Evolutionary conservation across 2,329 filamentous ascomycete genomes (phyloP).

Genomic region (Phialophora chinensis): DNA sequence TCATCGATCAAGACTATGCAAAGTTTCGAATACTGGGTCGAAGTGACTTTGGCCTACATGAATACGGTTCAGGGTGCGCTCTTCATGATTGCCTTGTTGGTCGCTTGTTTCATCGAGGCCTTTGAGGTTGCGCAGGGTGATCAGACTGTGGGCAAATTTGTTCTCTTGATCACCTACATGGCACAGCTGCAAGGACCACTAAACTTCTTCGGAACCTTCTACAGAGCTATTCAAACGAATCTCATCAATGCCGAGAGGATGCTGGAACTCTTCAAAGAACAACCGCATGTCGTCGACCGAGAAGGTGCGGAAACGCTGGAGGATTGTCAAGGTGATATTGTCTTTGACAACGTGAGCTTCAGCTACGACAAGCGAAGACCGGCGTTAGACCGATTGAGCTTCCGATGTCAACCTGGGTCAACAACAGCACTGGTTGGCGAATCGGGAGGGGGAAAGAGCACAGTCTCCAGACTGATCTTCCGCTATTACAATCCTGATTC

Average conservation of each 20-base stretch:
- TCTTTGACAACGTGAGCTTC: constrained; percentile 88
- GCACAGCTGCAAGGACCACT: constrained; percentile 79
- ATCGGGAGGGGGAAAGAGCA: constrained; percentile 96
- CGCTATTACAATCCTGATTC: constrained; percentile 88
- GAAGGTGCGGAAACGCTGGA: constrained; percentile 67
- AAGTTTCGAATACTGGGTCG: constrained; percentile 74
- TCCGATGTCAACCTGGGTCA: constrained; percentile 85
- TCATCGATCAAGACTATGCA: constrained; percentile 74
- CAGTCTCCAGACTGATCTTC: constrained; percentile 92
- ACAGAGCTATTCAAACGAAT: constrained; percentile 91
- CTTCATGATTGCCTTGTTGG: constrained; percentile 76
- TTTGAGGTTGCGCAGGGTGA: constrained; percentile 75
- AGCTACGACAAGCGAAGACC: constrained; percentile 86
- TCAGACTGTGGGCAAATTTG: constrained; percentile 72
- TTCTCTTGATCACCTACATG: constrained; percentile 76
- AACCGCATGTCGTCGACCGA: constrained; percentile 85
- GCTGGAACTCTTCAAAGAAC: constrained; percentile 93
- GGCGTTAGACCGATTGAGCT: constrained; percentile 81
- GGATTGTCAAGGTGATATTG: constrained; percentile 78
- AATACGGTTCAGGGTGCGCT: constrained; percentile 81
- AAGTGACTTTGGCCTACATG: constrained; percentile 77
- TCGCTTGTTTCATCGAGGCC: constrained; percentile 74
- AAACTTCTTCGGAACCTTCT: constrained; percentile 93
- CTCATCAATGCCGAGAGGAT: constrained; percentile 98
- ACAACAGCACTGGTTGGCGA: constrained; percentile 96